phyloP scores from a whole-genome alignment of 345 rosid genomes.

The Citrus reticulata region DNA sequence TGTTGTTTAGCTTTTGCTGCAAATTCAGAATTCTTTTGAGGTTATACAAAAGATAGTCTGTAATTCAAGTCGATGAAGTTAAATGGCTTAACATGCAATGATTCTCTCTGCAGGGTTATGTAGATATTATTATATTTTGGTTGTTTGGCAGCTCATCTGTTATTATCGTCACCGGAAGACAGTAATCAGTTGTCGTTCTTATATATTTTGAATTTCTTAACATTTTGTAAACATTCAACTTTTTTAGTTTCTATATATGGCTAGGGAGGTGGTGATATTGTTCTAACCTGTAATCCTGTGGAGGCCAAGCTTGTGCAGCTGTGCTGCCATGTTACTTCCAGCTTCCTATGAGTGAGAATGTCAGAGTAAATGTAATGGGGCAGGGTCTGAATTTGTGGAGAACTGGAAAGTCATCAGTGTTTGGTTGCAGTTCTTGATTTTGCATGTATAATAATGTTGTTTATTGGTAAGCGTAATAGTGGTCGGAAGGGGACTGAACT shows the following conservation, averaged over 20 bases:
- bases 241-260: neutral
- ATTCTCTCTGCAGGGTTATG: neutral
- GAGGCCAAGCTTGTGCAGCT: neutral
- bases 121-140: neutral
- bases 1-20: constrained; percentile 16
- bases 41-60: constrained; percentile 28
- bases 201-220: neutral
- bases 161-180: neutral
- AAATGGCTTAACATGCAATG: constrained; percentile 20
- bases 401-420: no score
- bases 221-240: neutral
- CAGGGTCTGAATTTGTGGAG: neutral
- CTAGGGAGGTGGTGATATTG: neutral
- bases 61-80: constrained; percentile 33
- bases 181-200: neutral
- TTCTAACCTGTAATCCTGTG: neutral
- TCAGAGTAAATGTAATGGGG: neutral
- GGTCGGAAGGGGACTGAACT: no score
- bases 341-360: neutral
- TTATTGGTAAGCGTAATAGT: neutral
- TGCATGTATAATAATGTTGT: neutral
- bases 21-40: constrained; percentile 46
- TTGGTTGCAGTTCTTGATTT: neutral
- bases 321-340: neutral
- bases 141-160: neutral